Evolutionary conservation across 2,329 filamentous ascomycete species (phyloP), one percentile per base, ranked within the genome.

Genomic region (Cytospora piceicola): DNA sequence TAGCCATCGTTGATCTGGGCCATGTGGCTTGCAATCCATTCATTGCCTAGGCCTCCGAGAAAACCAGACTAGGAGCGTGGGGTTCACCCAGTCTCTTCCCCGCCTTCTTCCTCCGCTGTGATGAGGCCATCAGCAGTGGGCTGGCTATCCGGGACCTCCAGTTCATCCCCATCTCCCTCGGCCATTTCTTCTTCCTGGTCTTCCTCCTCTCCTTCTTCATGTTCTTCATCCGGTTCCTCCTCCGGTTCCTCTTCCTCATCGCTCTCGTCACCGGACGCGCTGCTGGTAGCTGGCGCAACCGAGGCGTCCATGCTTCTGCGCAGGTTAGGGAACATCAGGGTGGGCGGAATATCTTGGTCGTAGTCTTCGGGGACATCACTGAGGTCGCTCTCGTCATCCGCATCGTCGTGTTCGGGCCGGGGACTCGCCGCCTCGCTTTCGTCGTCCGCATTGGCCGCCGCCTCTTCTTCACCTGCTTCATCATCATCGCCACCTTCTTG

Each of bases 371-470:
- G 81, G 5, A 88, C 83, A 67, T 91, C 89, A 61, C 87, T 90
- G 0, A 91, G 78, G 68, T 90, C 88, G 72, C 88, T 90, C 74
- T 91, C 88, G 63, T 90, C 87, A 68, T 90, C 88, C 0, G 85
- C 88, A 51, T 84, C 88, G 67, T 90, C 87, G 67, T 88, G 85
- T 9, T 88, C 77, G 66, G 85, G 91, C 7, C 83, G 81, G 7
- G 83, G 82, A 64, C 86, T 88, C 58, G 80, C 85, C 36, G 70
- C 64, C n/a, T 72, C 73, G 67, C 75, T 75, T 54, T 67, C 63
- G 58, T 68, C 67, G 24, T 67, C 68, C 8, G 69, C 65, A 63
- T 66, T 72, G 59, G 42, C 73, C 70, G 56, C 71, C 67, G 27
- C 70, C 64, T 61, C 68, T 60, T 61, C 72, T 54, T 69, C 61